Percentiles rank a stretch among this genome's conserved stretches.
phyloP scores from a whole-genome alignment of 2,329 filamentous ascomycete species.

The Myriangium duriaei region DNA sequence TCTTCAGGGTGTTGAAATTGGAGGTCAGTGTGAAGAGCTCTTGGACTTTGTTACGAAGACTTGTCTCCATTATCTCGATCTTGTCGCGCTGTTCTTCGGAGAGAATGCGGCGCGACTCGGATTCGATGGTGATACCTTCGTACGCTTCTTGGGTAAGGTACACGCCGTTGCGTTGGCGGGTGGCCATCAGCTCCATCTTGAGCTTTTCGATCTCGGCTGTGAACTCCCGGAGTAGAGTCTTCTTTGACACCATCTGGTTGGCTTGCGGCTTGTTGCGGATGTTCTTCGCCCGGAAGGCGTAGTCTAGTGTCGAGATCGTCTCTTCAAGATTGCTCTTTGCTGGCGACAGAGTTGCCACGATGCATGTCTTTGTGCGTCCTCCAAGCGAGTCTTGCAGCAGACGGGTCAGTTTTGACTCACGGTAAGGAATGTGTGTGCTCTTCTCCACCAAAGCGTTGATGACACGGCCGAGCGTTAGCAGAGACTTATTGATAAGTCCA shows the following conservation, averaged over 20 bases:
- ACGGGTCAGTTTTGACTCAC: conserved; percentile 92
- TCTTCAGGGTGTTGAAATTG: conserved; percentile 77
- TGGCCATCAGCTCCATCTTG: conserved; percentile 86
- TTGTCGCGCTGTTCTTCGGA: conserved; percentile 86
- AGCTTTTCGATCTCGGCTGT: conserved; percentile 87
- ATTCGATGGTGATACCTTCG: conserved; percentile 83
- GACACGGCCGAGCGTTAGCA: conserved; percentile 86
- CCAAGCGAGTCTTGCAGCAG: conserved; percentile 93
- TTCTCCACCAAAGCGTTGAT: conserved; percentile 95
- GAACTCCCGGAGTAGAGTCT: conserved; percentile 80
- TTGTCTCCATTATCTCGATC: conserved; percentile 83
- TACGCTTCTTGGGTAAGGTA: conserved; percentile 82
- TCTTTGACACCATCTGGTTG: conserved; percentile 86
- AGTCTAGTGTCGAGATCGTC: conserved; percentile 95
- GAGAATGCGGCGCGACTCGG: conserved; percentile 80
- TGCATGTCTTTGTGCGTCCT: conserved; percentile 93
- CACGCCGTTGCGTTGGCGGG: conserved; percentile 85
- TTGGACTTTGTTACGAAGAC: conserved; percentile 84
- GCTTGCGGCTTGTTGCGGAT: conserved; percentile 96
- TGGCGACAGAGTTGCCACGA: conserved; percentile 91
- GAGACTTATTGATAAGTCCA: conserved; percentile 93
- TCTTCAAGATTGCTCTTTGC: conserved; percentile 93
- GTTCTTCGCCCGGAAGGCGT: conserved; percentile 95
- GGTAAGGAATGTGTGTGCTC: conserved; percentile 75
- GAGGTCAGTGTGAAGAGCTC: conserved; percentile 79